phyloP scores from a whole-genome alignment of 768 basidiomycete genomes.

The Amanita polypyramis region DNA sequence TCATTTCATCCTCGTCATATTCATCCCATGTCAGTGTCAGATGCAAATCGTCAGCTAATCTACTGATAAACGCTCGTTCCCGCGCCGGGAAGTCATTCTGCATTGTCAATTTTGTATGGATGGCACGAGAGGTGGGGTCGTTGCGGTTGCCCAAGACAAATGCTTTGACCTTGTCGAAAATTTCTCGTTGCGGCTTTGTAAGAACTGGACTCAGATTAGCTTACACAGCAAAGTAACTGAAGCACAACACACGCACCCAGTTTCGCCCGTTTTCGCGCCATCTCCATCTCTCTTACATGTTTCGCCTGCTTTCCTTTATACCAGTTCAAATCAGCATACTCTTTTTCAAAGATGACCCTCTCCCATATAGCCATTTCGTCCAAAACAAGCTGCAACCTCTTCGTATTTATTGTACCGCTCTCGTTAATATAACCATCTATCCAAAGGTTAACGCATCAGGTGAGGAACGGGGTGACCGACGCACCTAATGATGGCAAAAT shows the following conservation, averaged over 20 bases:
- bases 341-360: constrained; percentile 83
- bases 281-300: constrained; percentile 55
- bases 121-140: constrained; percentile 20
- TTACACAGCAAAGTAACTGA: not conserved
- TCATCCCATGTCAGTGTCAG: constrained; percentile 88
- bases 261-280: constrained; percentile 43
- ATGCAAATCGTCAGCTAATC: constrained; percentile 68
- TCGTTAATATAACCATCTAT: constrained; percentile 92
- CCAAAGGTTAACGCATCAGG: not conserved
- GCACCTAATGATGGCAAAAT: constrained; percentile 67
- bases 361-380: constrained; percentile 88
- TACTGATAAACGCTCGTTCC: constrained; percentile 71
- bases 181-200: constrained; percentile 59
- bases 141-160: constrained; percentile 50
- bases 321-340: constrained; percentile 85
- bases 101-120: constrained; percentile 43
- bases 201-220: constrained; percentile 35
- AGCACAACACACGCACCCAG: constrained; percentile 37
- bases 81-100: constrained; percentile 71
- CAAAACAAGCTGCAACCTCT: constrained; percentile 75
- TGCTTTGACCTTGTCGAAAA: constrained; percentile 69
- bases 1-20: constrained; percentile 74
- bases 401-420: constrained; percentile 68
- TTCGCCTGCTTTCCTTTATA: constrained; percentile 88
- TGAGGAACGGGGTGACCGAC: constrained; percentile 11